Evolutionary conservation across 441 rosid genomes (phyloP).

Genomic region (Erysimum pusillum): DNA sequence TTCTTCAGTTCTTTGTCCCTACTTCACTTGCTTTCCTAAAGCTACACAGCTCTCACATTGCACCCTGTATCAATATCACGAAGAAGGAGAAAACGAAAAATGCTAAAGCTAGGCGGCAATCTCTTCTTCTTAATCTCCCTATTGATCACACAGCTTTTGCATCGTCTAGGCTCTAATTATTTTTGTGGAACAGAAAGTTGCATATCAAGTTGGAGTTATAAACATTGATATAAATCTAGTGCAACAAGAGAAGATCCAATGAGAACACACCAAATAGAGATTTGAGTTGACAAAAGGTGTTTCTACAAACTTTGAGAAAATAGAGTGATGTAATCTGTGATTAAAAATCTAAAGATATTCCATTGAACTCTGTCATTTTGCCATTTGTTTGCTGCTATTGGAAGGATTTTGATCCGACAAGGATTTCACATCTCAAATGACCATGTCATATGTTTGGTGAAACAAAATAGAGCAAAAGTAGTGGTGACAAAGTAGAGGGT

Average conservation of each 20-base stretch:
- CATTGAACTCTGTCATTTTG: slow-evolving; percentile 28
- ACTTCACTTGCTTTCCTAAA: neutral
- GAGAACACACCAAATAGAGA: slow-evolving; percentile 25
- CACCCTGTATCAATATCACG: slow-evolving; percentile 2
- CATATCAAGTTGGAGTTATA: neutral
- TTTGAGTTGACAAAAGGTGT: slow-evolving; percentile 33
- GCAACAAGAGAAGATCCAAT: slow-evolving; percentile 25
- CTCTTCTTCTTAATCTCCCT: slow-evolving; percentile 51
- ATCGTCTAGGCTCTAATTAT: slow-evolving; percentile 40
- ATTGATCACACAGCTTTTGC: slow-evolving; percentile 24
- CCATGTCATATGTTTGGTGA: slow-evolving; percentile 23
- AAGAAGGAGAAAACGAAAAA: neutral
- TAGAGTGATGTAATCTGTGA: slow-evolving; percentile 11
- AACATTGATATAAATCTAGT: slow-evolving; percentile 10
- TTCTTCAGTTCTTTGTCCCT: neutral
- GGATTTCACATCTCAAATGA: slow-evolving; percentile 28
- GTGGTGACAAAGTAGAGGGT: slow-evolving; percentile 41
- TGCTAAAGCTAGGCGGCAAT: slow-evolving; percentile 33
- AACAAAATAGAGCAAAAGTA: slow-evolving; percentile 37
- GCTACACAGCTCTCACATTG: neutral
- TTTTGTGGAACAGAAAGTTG: slow-evolving; percentile 11
- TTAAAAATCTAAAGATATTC: slow-evolving; percentile 9
- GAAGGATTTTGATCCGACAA: slow-evolving; percentile 37
- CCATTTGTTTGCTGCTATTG: slow-evolving; percentile 36
- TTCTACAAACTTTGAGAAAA: neutral